Evolutionary conservation across 1,284 basidiomycete species (phyloP), one percentile per base, ranked within the genome.

Genomic region (Ustilago crameri): DNA sequence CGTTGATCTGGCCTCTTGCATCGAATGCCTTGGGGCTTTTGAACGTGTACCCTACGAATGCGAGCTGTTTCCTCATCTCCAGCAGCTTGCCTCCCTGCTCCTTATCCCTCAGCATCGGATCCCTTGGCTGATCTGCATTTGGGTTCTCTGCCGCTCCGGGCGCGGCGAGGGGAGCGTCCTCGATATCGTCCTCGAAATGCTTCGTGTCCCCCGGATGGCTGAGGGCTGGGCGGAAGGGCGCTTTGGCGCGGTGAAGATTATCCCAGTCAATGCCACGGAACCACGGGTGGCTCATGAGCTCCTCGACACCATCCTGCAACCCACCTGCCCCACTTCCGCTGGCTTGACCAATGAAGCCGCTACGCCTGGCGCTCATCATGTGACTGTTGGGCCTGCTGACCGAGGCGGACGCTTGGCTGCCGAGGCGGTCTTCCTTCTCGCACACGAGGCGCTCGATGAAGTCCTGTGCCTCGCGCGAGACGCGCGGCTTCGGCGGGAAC

Each of bases 381-480:
- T n/a, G 35, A 32, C 91, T 90, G 83, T 93, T 90, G 18, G 91
- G 91, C 60, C 91, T 86, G 51, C 88, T 89, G 41, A 89, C 88
- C 53, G 90, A 90, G 38, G 88, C 86, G 12, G 88, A 87, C 12
- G 87, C 90, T 88, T 60, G 90, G 91, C 75, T 79, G 20, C 94
- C 95, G 32, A 98, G 87, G 32, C 95, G 89, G 82, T 97, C 93
- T 84, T 95, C 93, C 5, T 92, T 90, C 84, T 98, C 95, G 84
- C 95, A 97, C 32, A 97, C 88, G 18, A 98, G 87, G 65, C 89
- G 88, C 73, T 90, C 87, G 87, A 98, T 93, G 77, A 97, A 87
- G 85, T 91, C 90, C 68, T 93, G 87, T 35, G 90, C 94, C 84
- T 94, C 92, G 74, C 88, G 88, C 26, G 93, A 93, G 55, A 95